Base-by-base conservation (phyloP, 352 stramenopile genomes). In the Phytophthora quininea region DNA sequence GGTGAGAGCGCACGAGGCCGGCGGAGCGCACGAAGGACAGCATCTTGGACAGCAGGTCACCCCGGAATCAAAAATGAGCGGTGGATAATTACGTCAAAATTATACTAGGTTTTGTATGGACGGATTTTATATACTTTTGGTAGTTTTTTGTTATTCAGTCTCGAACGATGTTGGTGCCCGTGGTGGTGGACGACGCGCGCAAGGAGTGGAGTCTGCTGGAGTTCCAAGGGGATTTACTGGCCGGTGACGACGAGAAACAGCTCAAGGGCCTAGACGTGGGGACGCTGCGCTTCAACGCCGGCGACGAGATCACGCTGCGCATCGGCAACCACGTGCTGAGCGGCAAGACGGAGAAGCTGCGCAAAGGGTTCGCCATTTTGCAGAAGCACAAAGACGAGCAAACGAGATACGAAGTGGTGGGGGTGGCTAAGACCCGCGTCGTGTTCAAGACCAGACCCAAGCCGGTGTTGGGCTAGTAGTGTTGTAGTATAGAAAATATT, bases 161-260 rank as follows among this genome's bases (percentile, higher is more conserved):
- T 24, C 19, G 19, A 24, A 24, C 10, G 1, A 95, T 95, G 87
- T 64, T 92, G 27, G 62, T 95, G 55, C 80, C 85, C 0, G 69
- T 95, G n/a, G 65, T 72, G 14, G 82, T 91, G 40, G 77, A 93
- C 45, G 80, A 68, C 46, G 84, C 82, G 30, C 54, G 59, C 14
- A 86, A 81, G 32, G 88, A 93, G 72, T 96, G 89, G 89, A 93
- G 80, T 64, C 59, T 96, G 45, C 69, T 96, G 31, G 89, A 96
- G 74, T 82, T 96, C 32, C 89, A 96, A 57, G 89, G 88, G 19
- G 75, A 94, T 37, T 50, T 96, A 3, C 66, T 96, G 12, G 74
- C 47, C 29, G 43, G 58, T 40, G 65, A 52, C 1, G 33, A 42
- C 4, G 49, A 73, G 12, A 74, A 63, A 4, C 52, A 80, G 37